A percentile compares a stretch with the other conserved stretches of the same genome.
Evolutionary conservation across 2,329 filamentous ascomycete genomes (phyloP).

Genomic region (Sporothrix brasiliensis): DNA sequence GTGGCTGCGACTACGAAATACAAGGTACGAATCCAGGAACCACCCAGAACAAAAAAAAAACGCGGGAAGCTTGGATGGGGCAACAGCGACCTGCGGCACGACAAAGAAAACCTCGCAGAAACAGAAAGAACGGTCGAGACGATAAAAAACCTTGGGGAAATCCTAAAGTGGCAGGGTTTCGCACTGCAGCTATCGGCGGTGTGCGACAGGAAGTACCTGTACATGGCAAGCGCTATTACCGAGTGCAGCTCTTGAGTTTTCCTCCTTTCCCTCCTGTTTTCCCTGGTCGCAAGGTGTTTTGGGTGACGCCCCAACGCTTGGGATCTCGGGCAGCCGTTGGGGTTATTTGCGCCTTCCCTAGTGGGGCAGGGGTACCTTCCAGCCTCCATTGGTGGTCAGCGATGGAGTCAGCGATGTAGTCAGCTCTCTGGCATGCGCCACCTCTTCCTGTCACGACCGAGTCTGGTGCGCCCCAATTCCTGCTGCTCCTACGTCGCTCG

Average conservation of each 20-base stretch:
- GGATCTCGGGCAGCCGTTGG: conserved; percentile 31
- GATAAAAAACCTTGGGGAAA: conserved; percentile 39
- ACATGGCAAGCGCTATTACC: conserved; percentile 32
- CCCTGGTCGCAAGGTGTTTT: not conserved
- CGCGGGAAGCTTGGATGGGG: conserved; percentile 16
- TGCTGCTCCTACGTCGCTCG: not conserved
- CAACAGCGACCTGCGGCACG: conserved; percentile 24
- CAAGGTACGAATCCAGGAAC: conserved; percentile 28
- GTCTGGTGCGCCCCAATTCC: not conserved
- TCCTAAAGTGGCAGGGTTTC: conserved; percentile 34
- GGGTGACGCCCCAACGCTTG: conserved; percentile 25
- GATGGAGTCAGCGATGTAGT: conserved; percentile 25
- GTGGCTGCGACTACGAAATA: conserved; percentile 14
- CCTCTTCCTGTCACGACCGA: conserved; percentile 9
- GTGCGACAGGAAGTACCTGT: conserved; percentile 40
- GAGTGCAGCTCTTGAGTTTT: conserved; percentile 8
- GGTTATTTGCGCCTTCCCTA: conserved; percentile 23
- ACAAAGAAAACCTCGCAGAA: conserved; percentile 23
- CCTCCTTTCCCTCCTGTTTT: not conserved
- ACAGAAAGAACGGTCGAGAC: conserved; percentile 15
- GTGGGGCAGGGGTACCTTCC: conserved; percentile 13
- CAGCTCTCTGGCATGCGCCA: conserved; percentile 18
- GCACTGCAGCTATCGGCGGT: conserved; percentile 39
- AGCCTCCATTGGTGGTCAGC: conserved; percentile 27
- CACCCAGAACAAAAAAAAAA: not conserved